Base-by-base conservation (phyloP, 1,284 basidiomycete species). In the Austroboletus novae-zelandiae region DNA sequence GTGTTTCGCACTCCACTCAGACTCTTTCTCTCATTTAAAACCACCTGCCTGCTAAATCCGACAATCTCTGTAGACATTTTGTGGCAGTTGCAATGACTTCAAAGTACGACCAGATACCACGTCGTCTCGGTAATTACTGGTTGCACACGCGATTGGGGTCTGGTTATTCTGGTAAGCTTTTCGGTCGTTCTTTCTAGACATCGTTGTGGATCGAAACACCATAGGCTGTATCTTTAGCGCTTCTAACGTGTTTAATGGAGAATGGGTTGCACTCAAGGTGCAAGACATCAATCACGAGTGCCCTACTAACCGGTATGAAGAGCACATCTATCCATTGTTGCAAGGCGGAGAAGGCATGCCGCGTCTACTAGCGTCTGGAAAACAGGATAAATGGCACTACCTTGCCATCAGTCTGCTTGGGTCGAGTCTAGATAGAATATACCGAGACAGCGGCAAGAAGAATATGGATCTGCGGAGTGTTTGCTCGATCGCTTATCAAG, bases 311-410 rank as follows among this genome's bases (percentile, higher is more conserved):
- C 72, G 68, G 43, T 87, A 84, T 50, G 86, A 89, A 61, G 78
- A 83, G 29, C 58, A 70, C 51, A 75, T 89, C 52, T 89, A 88
- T 61, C 85, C 85, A n/a, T 60, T 74, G 9, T 67, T 89, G 9
- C 86, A 86, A 67, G 86, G 86, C 15, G 85, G 78, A n/a, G 71
- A 74, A 40, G 86, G 87, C 9, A 85, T 89, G 77, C 87, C 86
- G 0, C 80, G 70, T 9, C 71, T 89, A 13, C 87, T 78, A 70
- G 83, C 77, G 4, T 66, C 76, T 17, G 85, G 85, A 8, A 69
- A 81, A 1, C 70, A 81, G 49, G 81, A 80, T 7, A 66, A 68
- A 43, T 88, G 81, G 79, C 84, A 89, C 62, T 89, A 80, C 65
- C 79, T 89, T 44, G 87, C 80, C 23, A 87, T 89, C 59, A 84